Evolutionary conservation across 768 basidiomycete species (phyloP).

Genomic region (Leucocoprinus sp.): DNA sequence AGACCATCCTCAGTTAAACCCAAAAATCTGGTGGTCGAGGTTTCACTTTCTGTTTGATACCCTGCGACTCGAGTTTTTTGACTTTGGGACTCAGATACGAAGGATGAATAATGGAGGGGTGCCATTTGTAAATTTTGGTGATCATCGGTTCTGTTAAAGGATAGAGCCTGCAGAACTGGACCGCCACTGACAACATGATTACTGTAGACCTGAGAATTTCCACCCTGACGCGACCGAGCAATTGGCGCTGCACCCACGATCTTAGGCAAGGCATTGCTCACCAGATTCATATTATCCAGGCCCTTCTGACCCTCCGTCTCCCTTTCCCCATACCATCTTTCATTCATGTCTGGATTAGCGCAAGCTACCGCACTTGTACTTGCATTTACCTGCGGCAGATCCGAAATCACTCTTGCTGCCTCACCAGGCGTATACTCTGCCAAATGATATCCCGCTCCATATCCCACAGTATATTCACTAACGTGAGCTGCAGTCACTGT

Average conservation of each 20-base stretch:
- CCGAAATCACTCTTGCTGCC: not conserved
- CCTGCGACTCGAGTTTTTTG: slow-evolving; percentile 3
- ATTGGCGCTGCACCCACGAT: not conserved
- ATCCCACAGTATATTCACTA: slow-evolving; percentile 20
- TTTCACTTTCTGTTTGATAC: slow-evolving; percentile 1
- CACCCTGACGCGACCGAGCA: slow-evolving; percentile 1
- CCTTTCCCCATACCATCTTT: slow-evolving; percentile 6
- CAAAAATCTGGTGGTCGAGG: not conserved
- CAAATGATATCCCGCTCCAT: slow-evolving; percentile 17
- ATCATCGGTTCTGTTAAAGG: not conserved
- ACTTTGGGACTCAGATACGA: not conserved
- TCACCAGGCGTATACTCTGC: slow-evolving; percentile 9
- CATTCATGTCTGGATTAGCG: slow-evolving; percentile 1
- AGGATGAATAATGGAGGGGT: not conserved
- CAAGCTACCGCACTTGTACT: not conserved
- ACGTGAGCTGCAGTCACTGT: slow-evolving; percentile 17
- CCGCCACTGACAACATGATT: not conserved
- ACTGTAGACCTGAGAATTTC: slow-evolving; percentile 5
- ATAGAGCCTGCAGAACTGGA: not conserved
- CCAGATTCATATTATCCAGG: slow-evolving; percentile 3
- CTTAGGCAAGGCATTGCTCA: not conserved
- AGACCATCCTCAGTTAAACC: not conserved
- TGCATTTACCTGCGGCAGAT: not conserved
- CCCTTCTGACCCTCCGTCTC: not conserved
- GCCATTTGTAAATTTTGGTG: too few species aligned